phyloP scores from a whole-genome alignment of 352 stramenopile genomes.

The Peronosclerospora sorghi region DNA sequence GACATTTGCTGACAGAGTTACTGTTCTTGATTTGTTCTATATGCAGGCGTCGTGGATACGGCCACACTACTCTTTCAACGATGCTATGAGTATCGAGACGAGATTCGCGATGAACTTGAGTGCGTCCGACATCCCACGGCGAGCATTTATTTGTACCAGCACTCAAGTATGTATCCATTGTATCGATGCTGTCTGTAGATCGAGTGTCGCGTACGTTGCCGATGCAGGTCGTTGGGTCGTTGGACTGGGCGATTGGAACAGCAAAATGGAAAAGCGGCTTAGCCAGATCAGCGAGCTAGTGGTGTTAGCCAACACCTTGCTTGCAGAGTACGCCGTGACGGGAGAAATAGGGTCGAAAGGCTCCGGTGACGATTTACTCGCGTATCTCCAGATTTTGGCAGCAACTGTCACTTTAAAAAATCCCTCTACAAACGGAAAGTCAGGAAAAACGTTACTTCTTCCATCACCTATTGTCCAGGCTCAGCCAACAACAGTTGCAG shows the following conservation, averaged over 20 bases:
- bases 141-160: background rate
- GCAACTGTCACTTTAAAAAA: slow-evolving; percentile 58
- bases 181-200: slow-evolving; percentile 21
- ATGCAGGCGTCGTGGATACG: slow-evolving; percentile 43
- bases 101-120: slow-evolving; percentile 76
- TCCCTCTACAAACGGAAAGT: slow-evolving; percentile 10
- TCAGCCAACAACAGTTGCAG: slow-evolving; percentile 10
- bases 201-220: slow-evolving; percentile 54
- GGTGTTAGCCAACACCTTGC: slow-evolving; percentile 56
- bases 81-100: slow-evolving; percentile 76
- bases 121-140: slow-evolving; percentile 15
- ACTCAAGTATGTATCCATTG: background rate
- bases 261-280: slow-evolving; percentile 79
- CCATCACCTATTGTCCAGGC: background rate
- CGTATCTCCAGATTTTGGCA: slow-evolving; percentile 52
- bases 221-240: slow-evolving; percentile 76
- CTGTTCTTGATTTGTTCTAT: background rate
- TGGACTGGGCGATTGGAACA: slow-evolving; percentile 77
- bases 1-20: background rate
- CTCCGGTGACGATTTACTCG: slow-evolving; percentile 45
- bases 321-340: slow-evolving; percentile 63
- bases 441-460: background rate
- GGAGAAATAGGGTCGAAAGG: slow-evolving; percentile 42
- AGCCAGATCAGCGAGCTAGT: slow-evolving; percentile 77
- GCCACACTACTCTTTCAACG: slow-evolving; percentile 47